Evolutionary conservation across 2,329 filamentous ascomycete species (phyloP), one percentile per base, ranked within the genome.

Genomic region (Podosphaera xanthii): DNA sequence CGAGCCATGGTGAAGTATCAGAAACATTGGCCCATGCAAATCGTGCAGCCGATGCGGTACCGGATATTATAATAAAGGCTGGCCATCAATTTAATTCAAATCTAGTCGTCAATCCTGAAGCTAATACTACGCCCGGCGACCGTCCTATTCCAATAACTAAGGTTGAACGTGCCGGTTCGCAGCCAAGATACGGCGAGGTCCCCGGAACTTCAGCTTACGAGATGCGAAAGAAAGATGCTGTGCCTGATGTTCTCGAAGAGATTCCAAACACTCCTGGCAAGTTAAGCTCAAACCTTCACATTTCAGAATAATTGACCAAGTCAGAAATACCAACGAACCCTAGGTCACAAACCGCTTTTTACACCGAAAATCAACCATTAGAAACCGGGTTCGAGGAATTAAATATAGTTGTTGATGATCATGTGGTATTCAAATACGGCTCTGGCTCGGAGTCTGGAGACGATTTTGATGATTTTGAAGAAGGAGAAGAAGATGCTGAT

Each of bases 401-500:
- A n/a, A 38, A n/a, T 46, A 50, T 46, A 59, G 63, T 52, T 59
- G 77, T 79, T 38, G 78, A 82, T 67, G 79, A 81, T 62, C 82
- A 82, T 63, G 77, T 80, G 65, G 79, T 81, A 65, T 78, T 77
- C 62, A 73, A 73, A 60, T 74, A 75, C 63, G 75, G 72, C 22
- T 70, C 70, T 58, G 69, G 70, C 53, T 65, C 73, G 34, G 78
- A 78, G 65, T 83, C 83, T 71, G 80, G 71, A 46, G 73, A 81
- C 66, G 83, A 86, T 66, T 88, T 87, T 70, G 82, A 85, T 67
- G 84, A 83, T 64, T 80, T 81, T 69, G 79, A 78, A 58, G 82
- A 77, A 65, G 76, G 75, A 54, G 74, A 74, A 61, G 74, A 75
- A 60, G 70, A 72, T 61, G 74, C 72, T 61, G 73, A 71, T 59